Conservation (phyloP, 1,284 basidiomycete genomes). For the Ceratobasidium theobromae region DNA sequence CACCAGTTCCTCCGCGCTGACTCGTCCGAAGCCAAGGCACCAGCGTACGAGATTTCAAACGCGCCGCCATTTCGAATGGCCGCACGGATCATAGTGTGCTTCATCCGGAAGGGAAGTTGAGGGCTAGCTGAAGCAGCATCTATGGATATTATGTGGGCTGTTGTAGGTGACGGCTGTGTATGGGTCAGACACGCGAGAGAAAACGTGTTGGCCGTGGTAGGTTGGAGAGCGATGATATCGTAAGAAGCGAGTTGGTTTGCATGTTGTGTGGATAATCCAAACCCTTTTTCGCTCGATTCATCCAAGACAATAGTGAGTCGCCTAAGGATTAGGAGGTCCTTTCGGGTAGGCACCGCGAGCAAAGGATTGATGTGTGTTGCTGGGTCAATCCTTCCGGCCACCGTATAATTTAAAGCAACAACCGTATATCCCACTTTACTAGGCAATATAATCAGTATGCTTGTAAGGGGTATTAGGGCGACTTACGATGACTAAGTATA, state of each 20-base stretch:
- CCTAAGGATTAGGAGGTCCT: constrained; percentile 63
- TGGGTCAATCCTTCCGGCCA: constrained; percentile 65
- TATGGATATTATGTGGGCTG: constrained; percentile 78
- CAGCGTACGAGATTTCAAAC: constrained; percentile 79
- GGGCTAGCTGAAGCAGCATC: constrained; percentile 67
- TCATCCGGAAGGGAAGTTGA: constrained; percentile 76
- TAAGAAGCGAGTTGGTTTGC: constrained; percentile 59
- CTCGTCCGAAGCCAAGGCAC: constrained; percentile 60
- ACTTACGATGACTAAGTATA: constrained; percentile 56
- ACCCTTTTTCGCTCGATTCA: constrained; percentile 77
- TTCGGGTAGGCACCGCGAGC: constrained; percentile 54
- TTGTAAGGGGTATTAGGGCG: not conserved
- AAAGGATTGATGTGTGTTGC: constrained; percentile 65
- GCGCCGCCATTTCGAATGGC: constrained; percentile 81
- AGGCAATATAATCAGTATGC: constrained; percentile 34
- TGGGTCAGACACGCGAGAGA: constrained; percentile 79
- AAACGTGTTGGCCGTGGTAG: constrained; percentile 70
- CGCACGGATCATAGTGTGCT: constrained; percentile 77
- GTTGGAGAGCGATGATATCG: constrained; percentile 73
- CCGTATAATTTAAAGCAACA: constrained; percentile 67
- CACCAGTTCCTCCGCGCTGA: constrained; percentile 77
- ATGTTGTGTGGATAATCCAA: constrained; percentile 67
- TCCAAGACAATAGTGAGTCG: constrained; percentile 71
- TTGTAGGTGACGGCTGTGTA: constrained; percentile 72
- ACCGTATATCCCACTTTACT: constrained; percentile 75